Evolutionary conservation across 331 rosid genomes (phyloP).

Genomic region (Rosa hybrid): DNA sequence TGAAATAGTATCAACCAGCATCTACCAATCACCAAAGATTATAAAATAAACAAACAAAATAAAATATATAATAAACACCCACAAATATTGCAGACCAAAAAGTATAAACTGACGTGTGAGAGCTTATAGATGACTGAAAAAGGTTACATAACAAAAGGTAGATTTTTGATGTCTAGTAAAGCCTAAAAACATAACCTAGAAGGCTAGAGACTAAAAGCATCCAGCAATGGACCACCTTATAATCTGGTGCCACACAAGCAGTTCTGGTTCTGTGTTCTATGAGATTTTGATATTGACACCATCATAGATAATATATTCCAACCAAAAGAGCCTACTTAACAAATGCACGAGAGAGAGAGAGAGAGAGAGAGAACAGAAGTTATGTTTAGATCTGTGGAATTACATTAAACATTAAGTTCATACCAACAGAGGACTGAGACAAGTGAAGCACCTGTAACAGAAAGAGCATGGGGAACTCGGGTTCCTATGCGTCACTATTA

Average conservation of each 20-base stretch:
- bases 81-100: too few relatives aligned
- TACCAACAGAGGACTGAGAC: slow-evolving; percentile 12
- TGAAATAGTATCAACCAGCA: not conserved
- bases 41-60: too few relatives aligned
- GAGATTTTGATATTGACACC: slow-evolving; percentile 79
- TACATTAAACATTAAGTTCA: slow-evolving; percentile 23
- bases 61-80: too few relatives aligned
- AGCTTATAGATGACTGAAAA: too few relatives aligned
- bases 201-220: too few relatives aligned
- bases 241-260: slow-evolving; percentile 59
- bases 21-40: not conserved
- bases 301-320: slow-evolving; percentile 65
- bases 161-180: not conserved
- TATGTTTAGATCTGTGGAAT: slow-evolving; percentile 11
- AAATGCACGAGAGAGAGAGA: too few relatives aligned
- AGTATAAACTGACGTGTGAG: too few relatives aligned
- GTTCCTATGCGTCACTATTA: slow-evolving; percentile 44
- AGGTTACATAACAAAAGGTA: not conserved
- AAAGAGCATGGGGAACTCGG: slow-evolving; percentile 60
- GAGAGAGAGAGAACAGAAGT: too few relatives aligned
- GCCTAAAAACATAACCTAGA: slow-evolving; percentile 39
- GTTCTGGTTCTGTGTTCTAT: slow-evolving; percentile 71
- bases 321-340: slow-evolving; percentile 64
- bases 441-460: slow-evolving; percentile 57
- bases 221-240: slow-evolving; percentile 78